A percentile compares a stretch with the other conserved stretches of the same genome.
These are phyloP conservation scores for Aphanomyces cochlioides DNA, from an alignment of 352 stramenopile genomes.

Conservation along the genomic window DNA sequence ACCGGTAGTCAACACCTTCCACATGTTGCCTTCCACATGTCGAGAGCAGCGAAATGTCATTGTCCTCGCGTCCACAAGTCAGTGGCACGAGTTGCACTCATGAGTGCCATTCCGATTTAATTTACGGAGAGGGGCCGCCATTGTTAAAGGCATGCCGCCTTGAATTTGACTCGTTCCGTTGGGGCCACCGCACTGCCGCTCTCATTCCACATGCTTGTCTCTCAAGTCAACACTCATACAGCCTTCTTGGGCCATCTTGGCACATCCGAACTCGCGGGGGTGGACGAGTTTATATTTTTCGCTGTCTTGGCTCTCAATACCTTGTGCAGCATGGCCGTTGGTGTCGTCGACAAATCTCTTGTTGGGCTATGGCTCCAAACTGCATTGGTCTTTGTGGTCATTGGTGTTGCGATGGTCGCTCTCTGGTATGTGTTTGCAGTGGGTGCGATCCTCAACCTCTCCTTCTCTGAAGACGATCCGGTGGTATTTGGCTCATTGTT, in stretches of 20 bases:
- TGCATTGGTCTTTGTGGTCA: constrained; percentile 12
- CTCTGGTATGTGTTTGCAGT: constrained; percentile 8
- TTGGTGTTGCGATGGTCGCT: background rate
- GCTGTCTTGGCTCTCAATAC: background rate
- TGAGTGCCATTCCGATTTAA: no score
- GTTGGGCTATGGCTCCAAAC: constrained; percentile 26
- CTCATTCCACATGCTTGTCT: background rate
- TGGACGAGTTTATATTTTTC: constrained; percentile 14
- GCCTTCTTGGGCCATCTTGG: constrained; percentile 20
- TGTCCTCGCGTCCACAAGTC: no score
- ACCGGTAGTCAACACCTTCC: no score
- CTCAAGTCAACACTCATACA: constrained; percentile 9
- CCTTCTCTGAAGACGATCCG: background rate
- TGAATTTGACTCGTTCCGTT: no score
- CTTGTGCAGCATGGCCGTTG: constrained; percentile 6
- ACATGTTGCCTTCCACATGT: no score
- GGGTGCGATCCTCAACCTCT: background rate
- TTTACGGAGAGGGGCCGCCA: no score
- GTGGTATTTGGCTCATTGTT: constrained; percentile 12
- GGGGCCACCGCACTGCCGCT: background rate
- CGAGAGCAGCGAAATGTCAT: no score
- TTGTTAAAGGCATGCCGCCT: no score
- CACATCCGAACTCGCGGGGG: constrained; percentile 11
- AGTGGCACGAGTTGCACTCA: no score
- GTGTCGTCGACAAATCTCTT: background rate